Conservation (phyloP, 306 rosid species). For the Cucumis sativus region DNA sequence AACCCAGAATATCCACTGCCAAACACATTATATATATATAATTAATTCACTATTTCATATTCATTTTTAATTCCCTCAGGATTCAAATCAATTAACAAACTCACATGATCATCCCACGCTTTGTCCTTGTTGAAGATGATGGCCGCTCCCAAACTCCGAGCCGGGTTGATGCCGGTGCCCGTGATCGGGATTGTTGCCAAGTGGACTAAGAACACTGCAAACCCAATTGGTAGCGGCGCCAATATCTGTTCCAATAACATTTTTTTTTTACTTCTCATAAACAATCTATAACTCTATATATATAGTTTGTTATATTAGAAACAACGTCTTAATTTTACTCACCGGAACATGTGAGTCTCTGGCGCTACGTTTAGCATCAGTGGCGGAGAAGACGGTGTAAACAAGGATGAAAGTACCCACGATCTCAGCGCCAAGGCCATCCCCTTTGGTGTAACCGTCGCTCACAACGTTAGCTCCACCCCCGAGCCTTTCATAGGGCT, state of each 20-base stretch:
- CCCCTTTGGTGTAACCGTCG: conserved; percentile 69
- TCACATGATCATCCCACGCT: conserved; percentile 42
- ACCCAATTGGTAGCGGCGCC: conserved; percentile 95
- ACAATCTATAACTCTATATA: too few species aligned
- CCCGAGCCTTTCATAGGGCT: background rate
- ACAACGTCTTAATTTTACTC: background rate
- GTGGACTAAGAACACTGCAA: conserved; percentile 58
- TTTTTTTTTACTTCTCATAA: background rate
- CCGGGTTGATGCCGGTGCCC: conserved; percentile 60
- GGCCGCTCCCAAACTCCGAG: conserved; percentile 49
- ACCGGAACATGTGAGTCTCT: conserved; percentile 67
- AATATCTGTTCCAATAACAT: conserved; percentile 32
- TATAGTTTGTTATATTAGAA: too few species aligned
- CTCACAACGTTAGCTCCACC: conserved; percentile 71
- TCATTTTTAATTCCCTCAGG: too few species aligned
- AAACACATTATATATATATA: background rate
- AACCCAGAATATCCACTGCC: conserved; percentile 58
- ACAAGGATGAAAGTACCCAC: conserved; percentile 46
- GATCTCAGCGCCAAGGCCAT: conserved; percentile 54
- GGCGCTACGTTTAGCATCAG: conserved; percentile 88
- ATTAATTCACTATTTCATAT: too few species aligned
- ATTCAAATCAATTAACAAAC: background rate
- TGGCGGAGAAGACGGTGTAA: conserved; percentile 84
- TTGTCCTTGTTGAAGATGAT: conserved; percentile 31
- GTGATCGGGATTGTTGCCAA: conserved; percentile 50